Base-by-base conservation (phyloP, 2,329 filamentous ascomycete genomes). In the Hymenoscyphus occultus region DNA sequence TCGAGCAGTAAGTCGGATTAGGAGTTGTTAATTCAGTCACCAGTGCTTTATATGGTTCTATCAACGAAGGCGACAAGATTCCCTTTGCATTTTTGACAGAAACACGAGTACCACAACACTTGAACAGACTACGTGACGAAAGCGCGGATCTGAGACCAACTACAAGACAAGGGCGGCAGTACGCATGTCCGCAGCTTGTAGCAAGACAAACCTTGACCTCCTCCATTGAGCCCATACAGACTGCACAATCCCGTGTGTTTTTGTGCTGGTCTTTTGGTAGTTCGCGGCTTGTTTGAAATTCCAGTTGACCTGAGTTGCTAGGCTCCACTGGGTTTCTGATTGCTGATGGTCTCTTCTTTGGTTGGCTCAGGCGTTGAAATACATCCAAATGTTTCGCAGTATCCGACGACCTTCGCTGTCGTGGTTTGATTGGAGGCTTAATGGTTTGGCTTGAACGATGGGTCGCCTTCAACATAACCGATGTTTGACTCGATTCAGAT, bases 1-100 rank as follows among this genome's bases (percentile, higher is more conserved):
- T 64, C 28, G 67, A 66, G 64, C 73, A 75, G 64, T 73, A 75
- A 32, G 68, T 66, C 7, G 72, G 72, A 31, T 73, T 72, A 28
- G 67, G 65, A 14, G 73, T 74, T n/a, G 45, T 57, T 22, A 72
- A 67, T 56, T 76, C 73, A 10, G 72, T 67, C n/a, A 68, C 32
- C 14, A 75, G 59, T 12, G 67, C 54, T n/a, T 63, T 56, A 32
- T 74, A 75, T 31, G 65, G 63, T 14, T 54, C 45, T 16, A 66
- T 28, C 39, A 74, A 70, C 12, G 62, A 32, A 5, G 45, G 12
- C 22, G 67, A 60, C 39, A 71, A 35, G 39, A 48, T 19, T 14
- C 39, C 14, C 1, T 45, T 5, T 32, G 61, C 42, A 31, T 56
- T 19, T 16, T 56, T 40, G 12, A 58, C 28, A 0, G 61, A 35